Base-by-base conservation (phyloP, 495 filamentous ascomycete species). In the Trypethelium eluteriae region DNA sequence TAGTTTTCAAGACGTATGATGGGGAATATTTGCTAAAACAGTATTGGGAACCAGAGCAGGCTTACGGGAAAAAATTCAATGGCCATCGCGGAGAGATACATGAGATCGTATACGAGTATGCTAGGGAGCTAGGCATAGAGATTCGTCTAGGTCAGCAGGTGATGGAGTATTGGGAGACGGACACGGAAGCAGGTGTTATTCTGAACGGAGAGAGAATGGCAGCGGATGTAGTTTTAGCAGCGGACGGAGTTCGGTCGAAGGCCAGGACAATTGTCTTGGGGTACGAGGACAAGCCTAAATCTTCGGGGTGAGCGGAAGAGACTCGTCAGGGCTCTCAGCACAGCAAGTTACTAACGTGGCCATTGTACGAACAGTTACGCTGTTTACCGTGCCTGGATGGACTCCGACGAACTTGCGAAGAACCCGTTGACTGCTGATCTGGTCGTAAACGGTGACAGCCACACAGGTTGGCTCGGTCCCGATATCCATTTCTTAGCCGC, bases 1-100 rank as follows among this genome's bases (percentile, higher is more conserved):
- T 82, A 39, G 74, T 76, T 38, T 79, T 78, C 67, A 78, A 80
- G 41, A 74, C 73, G 57, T 81, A 76, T 75, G 69, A 77, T 4
- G 75, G 73, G 34, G 80, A 83, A n/a, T 70, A 73, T 56, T 63
- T 78, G 32, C 70, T 71, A 41, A 70, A 67, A 38, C 77, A 78
- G 67, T 72, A 62, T 39, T 77, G 76, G 71, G 71, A 73, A 32
- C 64, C 69, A 18, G 74, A 75, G 61, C 67, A 72, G 66, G 67
- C 69, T n/a, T 82, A 76, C 69, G 80, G 79, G 4, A 77, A 77
- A 49, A 74, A 76, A 3, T 81, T 81, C 70, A 86, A 88, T 71
- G 86, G 86, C 32, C 85, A 88, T 73, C 78, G 86, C 39, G 85
- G 84, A 38, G 80, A 88, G 71, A 79, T 88, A 68, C 84, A 88